These are phyloP conservation scores for Tieghemostelium lacteum DNA, from an alignment of 78 protist species.

Conservation along the genomic window DNA sequence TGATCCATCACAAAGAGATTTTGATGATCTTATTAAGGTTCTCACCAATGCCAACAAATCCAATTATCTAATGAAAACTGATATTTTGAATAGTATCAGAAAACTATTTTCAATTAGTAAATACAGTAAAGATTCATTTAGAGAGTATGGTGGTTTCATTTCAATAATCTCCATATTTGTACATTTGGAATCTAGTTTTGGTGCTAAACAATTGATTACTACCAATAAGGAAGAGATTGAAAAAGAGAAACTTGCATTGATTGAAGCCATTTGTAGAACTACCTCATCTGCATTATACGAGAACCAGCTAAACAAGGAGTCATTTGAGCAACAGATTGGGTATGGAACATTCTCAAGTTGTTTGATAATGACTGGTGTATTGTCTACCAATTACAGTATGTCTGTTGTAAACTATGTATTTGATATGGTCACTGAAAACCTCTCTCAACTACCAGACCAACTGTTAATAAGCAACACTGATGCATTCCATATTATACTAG, in stretches of 20 bases:
- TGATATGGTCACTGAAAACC: slow-evolving; percentile 69
- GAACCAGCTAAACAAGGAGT: slow-evolving; percentile 14
- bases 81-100: slow-evolving; percentile 55
- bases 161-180: slow-evolving; percentile 40
- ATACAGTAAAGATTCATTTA: slow-evolving; percentile 50
- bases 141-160: slow-evolving; percentile 80
- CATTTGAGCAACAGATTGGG: slow-evolving; percentile 72
- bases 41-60: slow-evolving; percentile 15
- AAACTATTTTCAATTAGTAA: slow-evolving; percentile 58
- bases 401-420: slow-evolving; percentile 45
- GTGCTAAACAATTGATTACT: background rate
- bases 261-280: slow-evolving; percentile 48
- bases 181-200: slow-evolving; percentile 58
- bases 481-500: slow-evolving; percentile 32
- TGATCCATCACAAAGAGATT: slow-evolving; percentile 55
- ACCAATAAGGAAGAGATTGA: background rate
- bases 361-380: slow-evolving; percentile 44
- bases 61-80: slow-evolving; percentile 47
- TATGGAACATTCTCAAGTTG: slow-evolving; percentile 57
- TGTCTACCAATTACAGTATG: background rate
- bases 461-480: slow-evolving; percentile 65
- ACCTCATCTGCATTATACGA: slow-evolving; percentile 59
- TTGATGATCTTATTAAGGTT: slow-evolving; percentile 62
- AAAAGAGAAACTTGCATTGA: slow-evolving; percentile 20
- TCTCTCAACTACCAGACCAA: background rate